Evolutionary conservation across 768 basidiomycete genomes (phyloP), one percentile per base, ranked within the genome.

Genomic region (Termitomyces sp.): DNA sequence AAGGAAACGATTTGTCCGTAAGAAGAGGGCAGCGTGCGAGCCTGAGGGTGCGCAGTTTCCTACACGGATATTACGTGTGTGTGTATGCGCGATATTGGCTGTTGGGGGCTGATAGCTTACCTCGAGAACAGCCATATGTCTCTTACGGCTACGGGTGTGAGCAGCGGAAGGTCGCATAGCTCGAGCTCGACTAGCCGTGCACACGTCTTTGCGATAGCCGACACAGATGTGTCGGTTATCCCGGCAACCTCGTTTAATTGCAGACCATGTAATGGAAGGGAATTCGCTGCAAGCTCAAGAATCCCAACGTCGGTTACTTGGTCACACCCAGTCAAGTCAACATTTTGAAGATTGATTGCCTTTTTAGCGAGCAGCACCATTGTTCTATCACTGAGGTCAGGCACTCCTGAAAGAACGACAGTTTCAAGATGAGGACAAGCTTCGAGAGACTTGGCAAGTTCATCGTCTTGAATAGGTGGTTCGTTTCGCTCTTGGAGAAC

Each of bases 151-250:
- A 80, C 68, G 6, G 82, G 80, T 8, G 88, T 90, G 55, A 97
- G 65, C 41, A 84, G 76, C 10, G 82, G 81, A 59, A 92, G 84
- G 65, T 81, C 81, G 65, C 74, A 84, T 37, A 95, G 73, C 67
- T 97, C 94, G 60, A 96, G 76, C 70, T 95, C 94, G 54, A 88
- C 75, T 26, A 97, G 82, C 58, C 82, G 80, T 4, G 89, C 84
- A 67, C 91, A 92, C 10, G 83, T 78, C 55, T 83, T 86, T 18
- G 85, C 87, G 62, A 97, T 81, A 13, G 84, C 81, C 57, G 85
- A 84, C 58, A 96, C 77, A 36, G 77, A 77, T 10, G 76, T 72
- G 64, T 81, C 81, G 31, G 80, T 83, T 44, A 95, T 69, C n/a
- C 80, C 78, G 26, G 78, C 77, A 54, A 90, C 80, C 16, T 84